Percentiles rank a stretch among this genome's conserved stretches.
Evolutionary conservation across 225 moss, liverwort and hornwort species (phyloP).

Genomic region (Takakia lepidozioides): DNA sequence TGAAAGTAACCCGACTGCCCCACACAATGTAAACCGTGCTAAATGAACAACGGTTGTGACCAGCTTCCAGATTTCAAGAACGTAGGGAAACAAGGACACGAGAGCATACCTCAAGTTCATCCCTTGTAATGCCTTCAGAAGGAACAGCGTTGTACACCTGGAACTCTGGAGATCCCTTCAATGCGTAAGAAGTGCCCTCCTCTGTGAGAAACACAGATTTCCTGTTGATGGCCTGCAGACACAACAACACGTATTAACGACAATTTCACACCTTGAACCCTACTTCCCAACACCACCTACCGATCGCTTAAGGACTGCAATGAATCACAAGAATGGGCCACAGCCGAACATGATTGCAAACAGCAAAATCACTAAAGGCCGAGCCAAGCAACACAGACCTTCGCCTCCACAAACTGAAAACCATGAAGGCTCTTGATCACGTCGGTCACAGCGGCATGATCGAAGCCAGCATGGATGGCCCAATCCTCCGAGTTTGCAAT

Average conservation of each 20-base stretch:
- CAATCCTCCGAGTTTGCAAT: constrained; percentile 48
- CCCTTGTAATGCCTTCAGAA: constrained; percentile 40
- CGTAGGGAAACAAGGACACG: too few relatives aligned
- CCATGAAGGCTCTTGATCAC: constrained; percentile 53
- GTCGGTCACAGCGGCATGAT: constrained; percentile 49
- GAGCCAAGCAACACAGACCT: too few relatives aligned
- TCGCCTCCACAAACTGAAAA: constrained; percentile 40
- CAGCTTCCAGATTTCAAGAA: too few relatives aligned
- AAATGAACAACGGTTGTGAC: too few relatives aligned
- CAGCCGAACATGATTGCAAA: too few relatives aligned
- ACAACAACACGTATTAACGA: not conserved
- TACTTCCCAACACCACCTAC: too few relatives aligned
- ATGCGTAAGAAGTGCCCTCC: constrained; percentile 45
- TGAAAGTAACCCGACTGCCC: too few relatives aligned
- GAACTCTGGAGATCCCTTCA: constrained; percentile 57
- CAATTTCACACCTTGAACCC: not conserved
- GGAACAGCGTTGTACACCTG: constrained; percentile 64
- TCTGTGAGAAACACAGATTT: constrained; percentile 33
- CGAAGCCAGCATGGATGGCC: constrained; percentile 33
- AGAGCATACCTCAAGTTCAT: constrained; percentile 38
- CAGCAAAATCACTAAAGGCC: too few relatives aligned
- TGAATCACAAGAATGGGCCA: too few relatives aligned
- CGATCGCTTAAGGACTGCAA: too few relatives aligned
- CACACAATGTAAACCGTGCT: too few relatives aligned
- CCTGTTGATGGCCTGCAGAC: constrained; percentile 33